Conservation (phyloP, 2,329 filamentous ascomycete genomes). For the Aspergillus alliaceus region DNA sequence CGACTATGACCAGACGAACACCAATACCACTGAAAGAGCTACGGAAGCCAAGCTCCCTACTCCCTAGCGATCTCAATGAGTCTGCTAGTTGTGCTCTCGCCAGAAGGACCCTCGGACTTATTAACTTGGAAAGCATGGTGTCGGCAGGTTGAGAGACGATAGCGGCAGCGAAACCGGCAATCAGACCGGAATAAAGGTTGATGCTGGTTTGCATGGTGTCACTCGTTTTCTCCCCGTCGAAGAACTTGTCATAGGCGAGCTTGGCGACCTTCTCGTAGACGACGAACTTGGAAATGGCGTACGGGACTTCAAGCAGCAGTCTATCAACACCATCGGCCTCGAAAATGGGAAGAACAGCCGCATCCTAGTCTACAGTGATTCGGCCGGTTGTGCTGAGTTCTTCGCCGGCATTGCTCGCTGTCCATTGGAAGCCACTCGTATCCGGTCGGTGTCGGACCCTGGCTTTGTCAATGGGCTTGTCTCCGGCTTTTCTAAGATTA, state of each 20-base stretch:
- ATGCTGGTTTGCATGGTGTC: slow-evolving; percentile 72
- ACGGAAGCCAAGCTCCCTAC: slow-evolving; percentile 78
- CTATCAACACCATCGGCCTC: slow-evolving; percentile 75
- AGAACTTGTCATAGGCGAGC: slow-evolving; percentile 67
- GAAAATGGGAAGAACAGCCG: slow-evolving; percentile 77
- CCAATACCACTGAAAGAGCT: slow-evolving; percentile 80
- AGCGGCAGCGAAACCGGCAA: slow-evolving; percentile 84
- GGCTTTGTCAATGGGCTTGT: slow-evolving; percentile 79
- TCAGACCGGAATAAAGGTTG: slow-evolving; percentile 82
- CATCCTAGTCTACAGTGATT: slow-evolving; percentile 76
- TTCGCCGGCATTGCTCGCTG: slow-evolving; percentile 70
- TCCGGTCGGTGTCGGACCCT: slow-evolving; percentile 86
- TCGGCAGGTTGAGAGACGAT: slow-evolving; percentile 86
- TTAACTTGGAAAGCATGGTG: slow-evolving; percentile 94
- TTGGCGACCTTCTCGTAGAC: slow-evolving; percentile 88
- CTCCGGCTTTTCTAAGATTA: slow-evolving; percentile 78
- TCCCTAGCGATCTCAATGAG: slow-evolving; percentile 84
- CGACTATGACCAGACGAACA: slow-evolving; percentile 74
- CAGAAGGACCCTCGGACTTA: slow-evolving; percentile 85
- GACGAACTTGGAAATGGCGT: slow-evolving; percentile 95
- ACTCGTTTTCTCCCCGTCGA: slow-evolving; percentile 63
- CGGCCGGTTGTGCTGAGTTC: slow-evolving; percentile 62
- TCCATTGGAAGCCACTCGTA: slow-evolving; percentile 90
- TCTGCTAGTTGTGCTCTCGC: slow-evolving; percentile 77
- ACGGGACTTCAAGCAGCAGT: slow-evolving; percentile 94